Conservation (phyloP, 169 alveolate species). For the Eimeria sp. region DNA sequence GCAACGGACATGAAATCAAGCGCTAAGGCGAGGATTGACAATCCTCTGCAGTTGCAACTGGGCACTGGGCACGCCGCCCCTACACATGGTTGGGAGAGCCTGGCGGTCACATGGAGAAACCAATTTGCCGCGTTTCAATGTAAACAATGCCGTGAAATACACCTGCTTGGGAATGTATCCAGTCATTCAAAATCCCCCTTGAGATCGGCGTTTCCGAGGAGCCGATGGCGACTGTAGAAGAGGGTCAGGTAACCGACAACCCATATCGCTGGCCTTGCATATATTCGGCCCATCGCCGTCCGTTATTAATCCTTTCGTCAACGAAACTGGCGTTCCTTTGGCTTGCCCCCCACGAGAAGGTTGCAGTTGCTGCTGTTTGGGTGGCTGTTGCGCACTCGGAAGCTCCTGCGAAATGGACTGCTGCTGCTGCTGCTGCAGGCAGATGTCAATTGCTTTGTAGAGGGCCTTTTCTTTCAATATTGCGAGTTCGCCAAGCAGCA, state of each 20-base stretch:
- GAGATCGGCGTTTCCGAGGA: constrained; percentile 67
- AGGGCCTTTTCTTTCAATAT: constrained; percentile 55
- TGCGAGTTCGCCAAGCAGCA: constrained; percentile 53
- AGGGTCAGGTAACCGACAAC: constrained; percentile 19
- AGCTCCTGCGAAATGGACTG: constrained; percentile 17
- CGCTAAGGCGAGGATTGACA: not conserved
- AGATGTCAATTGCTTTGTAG: constrained; percentile 25
- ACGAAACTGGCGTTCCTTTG: not conserved
- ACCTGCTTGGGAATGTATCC: not conserved
- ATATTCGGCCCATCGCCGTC: not conserved
- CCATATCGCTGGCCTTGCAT: constrained; percentile 1
- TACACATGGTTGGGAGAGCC: not conserved
- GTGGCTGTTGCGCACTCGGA: not conserved
- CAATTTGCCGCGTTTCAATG: not conserved
- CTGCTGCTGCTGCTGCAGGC: constrained; percentile 58
- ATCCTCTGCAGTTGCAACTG: not conserved
- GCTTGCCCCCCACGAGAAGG: not conserved
- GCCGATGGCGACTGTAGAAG: constrained; percentile 56
- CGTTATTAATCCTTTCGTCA: not conserved
- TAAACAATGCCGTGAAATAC: not conserved
- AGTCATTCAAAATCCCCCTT: constrained; percentile 15
- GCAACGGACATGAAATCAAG: not conserved
- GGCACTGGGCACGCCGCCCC: not conserved
- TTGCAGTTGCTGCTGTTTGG: constrained; percentile 43
- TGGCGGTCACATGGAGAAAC: not conserved